Percentiles rank a stretch among this genome's conserved stretches.
phyloP scores from a whole-genome alignment of 179 eudicot genomes.

The Gypsophila paniculata region DNA sequence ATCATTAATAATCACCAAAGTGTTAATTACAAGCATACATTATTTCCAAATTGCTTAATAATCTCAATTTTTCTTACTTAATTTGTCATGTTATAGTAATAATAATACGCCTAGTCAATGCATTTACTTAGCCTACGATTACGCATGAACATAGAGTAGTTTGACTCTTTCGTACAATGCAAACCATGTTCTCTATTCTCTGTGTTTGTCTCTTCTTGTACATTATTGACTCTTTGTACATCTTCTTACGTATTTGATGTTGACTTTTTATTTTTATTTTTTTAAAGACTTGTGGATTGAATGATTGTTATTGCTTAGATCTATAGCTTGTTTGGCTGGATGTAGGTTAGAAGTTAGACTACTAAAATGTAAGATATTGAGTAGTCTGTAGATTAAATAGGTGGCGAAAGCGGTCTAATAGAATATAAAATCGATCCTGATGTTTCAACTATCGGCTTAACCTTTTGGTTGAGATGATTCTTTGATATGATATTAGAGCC shows the following conservation, averaged over 20 bases:
- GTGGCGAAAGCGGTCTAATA: too few species aligned
- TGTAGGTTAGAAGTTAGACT: not conserved
- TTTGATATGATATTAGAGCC: too few species aligned
- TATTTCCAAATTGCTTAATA: not conserved
- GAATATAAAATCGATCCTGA: too few species aligned
- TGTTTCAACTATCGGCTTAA: too few species aligned
- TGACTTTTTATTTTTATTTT: constrained; percentile 2
- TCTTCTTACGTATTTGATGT: constrained; percentile 1
- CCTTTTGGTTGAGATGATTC: too few species aligned
- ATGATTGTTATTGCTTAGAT: not conserved
- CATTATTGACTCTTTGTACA: not conserved
- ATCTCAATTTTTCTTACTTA: not conserved
- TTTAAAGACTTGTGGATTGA: not conserved
- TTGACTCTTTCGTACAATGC: constrained; percentile 14
- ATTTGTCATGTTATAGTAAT: not conserved
- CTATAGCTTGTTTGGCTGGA: not conserved
- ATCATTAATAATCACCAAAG: not conserved
- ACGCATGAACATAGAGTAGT: not conserved
- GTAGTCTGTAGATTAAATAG: too few species aligned
- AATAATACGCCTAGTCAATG: constrained; percentile 9
- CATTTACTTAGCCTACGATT: constrained; percentile 1
- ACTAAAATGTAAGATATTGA: too few species aligned
- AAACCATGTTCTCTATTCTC: constrained; percentile 11
- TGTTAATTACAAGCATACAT: not conserved
- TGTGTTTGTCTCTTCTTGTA: not conserved